These are phyloP conservation scores for Baorangia bicolor DNA, from an alignment of 768 basidiomycete genomes.

Conservation along the genomic window DNA sequence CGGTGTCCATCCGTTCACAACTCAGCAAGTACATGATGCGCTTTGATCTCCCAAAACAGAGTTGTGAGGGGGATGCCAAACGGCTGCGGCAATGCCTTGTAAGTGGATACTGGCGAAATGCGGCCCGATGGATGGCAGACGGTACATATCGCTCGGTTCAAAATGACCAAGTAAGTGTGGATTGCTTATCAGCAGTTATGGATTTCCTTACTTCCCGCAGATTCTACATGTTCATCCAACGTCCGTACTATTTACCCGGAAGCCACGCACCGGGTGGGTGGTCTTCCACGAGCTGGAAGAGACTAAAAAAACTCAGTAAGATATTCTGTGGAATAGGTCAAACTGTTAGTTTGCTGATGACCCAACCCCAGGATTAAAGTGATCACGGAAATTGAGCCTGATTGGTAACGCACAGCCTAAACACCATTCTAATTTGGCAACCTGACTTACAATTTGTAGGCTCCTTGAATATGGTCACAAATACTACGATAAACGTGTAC, in stretches of 20 bases:
- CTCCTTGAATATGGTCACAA: slow-evolving; percentile 51
- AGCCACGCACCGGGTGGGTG: slow-evolving; percentile 89
- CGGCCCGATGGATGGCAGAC: slow-evolving; percentile 87
- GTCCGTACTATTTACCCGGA: slow-evolving; percentile 91
- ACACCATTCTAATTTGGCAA: background rate
- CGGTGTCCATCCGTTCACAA: slow-evolving; percentile 92
- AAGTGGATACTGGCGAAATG: slow-evolving; percentile 92
- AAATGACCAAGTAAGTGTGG: slow-evolving; percentile 68
- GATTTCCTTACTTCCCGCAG: slow-evolving; percentile 39
- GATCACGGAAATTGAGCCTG: slow-evolving; percentile 91
- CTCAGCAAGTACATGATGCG: slow-evolving; percentile 93
- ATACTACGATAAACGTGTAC: slow-evolving; percentile 35
- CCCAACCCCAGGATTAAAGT: slow-evolving; percentile 69
- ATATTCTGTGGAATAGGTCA: background rate
- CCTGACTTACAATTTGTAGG: slow-evolving; percentile 30
- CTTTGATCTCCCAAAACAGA: slow-evolving; percentile 77
- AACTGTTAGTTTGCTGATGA: slow-evolving; percentile 11
- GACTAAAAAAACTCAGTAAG: slow-evolving; percentile 91
- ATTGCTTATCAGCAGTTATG: background rate
- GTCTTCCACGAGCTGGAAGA: slow-evolving; percentile 96
- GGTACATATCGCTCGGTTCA: slow-evolving; percentile 90
- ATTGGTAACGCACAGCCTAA: slow-evolving; percentile 60
- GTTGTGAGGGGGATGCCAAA: slow-evolving; percentile 87
- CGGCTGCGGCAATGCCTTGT: slow-evolving; percentile 86
- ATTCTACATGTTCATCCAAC: slow-evolving; percentile 88